Evolutionary conservation across 164 flowering plant species (phyloP).

Genomic region (Malania oleifera): DNA sequence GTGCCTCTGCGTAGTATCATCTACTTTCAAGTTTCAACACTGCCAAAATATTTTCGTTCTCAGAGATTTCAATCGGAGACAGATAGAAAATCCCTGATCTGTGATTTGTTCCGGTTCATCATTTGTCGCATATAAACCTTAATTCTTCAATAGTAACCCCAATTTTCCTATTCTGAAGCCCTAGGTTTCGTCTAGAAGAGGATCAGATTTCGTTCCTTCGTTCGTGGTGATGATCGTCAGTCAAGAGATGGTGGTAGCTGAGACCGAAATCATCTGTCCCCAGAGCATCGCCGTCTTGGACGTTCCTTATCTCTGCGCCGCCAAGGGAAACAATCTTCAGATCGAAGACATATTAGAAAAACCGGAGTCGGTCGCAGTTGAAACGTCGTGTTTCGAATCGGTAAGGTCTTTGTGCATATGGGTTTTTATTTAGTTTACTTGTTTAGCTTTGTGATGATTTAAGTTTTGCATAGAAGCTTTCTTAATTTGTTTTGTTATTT

Average conservation of each 20-base stretch:
- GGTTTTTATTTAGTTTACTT: background rate
- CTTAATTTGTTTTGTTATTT: too few relatives aligned
- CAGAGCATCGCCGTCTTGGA: conserved; percentile 27
- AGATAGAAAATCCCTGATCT: too few relatives aligned
- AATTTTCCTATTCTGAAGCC: too few relatives aligned
- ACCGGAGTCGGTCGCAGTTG: conserved; percentile 18
- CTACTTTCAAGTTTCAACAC: too few relatives aligned
- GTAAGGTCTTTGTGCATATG: conserved; percentile 12
- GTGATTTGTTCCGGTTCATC: too few relatives aligned
- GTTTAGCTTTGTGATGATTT: background rate
- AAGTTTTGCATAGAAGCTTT: too few relatives aligned
- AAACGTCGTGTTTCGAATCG: conserved; percentile 27
- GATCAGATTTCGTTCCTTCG: background rate
- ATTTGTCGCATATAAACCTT: too few relatives aligned
- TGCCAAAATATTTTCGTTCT: too few relatives aligned
- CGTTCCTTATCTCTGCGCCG: conserved; percentile 22
- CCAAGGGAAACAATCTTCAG: conserved; percentile 11
- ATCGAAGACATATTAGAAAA: conserved; percentile 15
- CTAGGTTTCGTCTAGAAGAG: background rate
- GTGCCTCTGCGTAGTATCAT: too few relatives aligned
- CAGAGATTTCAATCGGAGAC: too few relatives aligned
- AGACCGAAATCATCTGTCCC: conserved; percentile 26
- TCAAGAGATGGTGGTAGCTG: conserved; percentile 35
- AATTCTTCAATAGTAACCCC: too few relatives aligned
- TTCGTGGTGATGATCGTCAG: conserved; percentile 18